A percentile compares a stretch with the other conserved stretches of the same genome.
Conservation (phyloP, 1,284 basidiomycete species). For the Microbotryum lychnidis-dioicae region DNA sequence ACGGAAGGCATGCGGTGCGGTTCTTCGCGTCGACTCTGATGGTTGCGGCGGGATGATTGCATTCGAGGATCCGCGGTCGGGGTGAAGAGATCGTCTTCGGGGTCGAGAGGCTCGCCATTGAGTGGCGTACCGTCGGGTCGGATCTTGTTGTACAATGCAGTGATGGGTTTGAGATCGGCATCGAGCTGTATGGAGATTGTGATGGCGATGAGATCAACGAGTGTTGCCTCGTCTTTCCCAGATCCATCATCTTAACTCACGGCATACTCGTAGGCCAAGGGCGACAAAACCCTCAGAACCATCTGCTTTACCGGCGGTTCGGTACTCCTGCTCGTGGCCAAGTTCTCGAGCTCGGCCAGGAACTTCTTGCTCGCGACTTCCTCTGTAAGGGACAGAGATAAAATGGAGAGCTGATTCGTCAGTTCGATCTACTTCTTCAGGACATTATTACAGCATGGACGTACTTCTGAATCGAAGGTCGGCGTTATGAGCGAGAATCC, state of each 20-base stretch:
- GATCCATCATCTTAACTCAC: background rate
- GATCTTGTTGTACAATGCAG: slow-evolving; percentile 22
- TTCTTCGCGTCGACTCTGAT: background rate
- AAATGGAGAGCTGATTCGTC: no score
- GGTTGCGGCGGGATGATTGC: slow-evolving; percentile 4
- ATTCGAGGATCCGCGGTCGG: slow-evolving; percentile 3
- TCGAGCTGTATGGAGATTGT: slow-evolving; percentile 9
- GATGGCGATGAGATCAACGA: background rate
- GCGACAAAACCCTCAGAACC: slow-evolving; percentile 25
- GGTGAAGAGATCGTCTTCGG: slow-evolving; percentile 15
- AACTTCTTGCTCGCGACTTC: slow-evolving; percentile 33
- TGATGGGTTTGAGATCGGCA: slow-evolving; percentile 20
- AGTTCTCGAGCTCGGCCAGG: slow-evolving; percentile 19
- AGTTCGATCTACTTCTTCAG: no score
- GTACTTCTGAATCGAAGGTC: slow-evolving; percentile 28
- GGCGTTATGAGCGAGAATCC: slow-evolving; percentile 28
- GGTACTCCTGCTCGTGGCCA: slow-evolving; percentile 18
- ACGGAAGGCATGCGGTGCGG: background rate
- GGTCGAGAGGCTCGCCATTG: slow-evolving; percentile 17
- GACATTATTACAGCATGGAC: background rate
- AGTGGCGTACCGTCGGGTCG: slow-evolving; percentile 13
- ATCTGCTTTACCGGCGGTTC: slow-evolving; percentile 26
- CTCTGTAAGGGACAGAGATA: slow-evolving; percentile 8
- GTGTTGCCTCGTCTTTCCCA: background rate
- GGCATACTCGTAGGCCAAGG: slow-evolving; percentile 30